Percentiles rank a stretch among this genome's conserved stretches.
Conservation (phyloP, 2,329 filamentous ascomycete species). For the Pezicula rhizophila region DNA sequence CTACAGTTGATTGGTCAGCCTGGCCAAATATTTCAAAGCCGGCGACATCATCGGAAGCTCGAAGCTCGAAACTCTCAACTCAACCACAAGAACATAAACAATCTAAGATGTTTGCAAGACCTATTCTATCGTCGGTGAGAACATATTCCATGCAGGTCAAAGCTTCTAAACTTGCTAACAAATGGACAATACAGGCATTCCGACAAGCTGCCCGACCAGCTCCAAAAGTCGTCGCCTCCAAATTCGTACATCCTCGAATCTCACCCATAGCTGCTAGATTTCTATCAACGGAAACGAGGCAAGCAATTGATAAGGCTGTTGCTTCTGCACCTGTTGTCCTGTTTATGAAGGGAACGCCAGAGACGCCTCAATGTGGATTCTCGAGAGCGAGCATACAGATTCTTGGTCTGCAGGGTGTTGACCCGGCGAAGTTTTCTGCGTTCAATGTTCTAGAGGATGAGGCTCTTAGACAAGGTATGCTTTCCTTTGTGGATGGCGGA, state of each 20-base stretch:
- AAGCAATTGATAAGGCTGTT: conserved; percentile 87
- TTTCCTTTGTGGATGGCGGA: background rate
- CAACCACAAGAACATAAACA: background rate
- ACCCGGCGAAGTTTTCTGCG: conserved; percentile 93
- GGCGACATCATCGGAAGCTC: conserved; percentile 9
- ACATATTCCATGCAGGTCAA: background rate
- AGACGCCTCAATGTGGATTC: conserved; percentile 94
- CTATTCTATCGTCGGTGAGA: conserved; percentile 23
- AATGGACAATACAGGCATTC: conserved; percentile 32
- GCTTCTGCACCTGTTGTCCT: conserved; percentile 84
- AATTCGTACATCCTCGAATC: conserved; percentile 22
- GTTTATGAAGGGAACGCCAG: conserved; percentile 99
- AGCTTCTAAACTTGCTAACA: conserved; percentile 6
- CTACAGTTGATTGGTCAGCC: conserved; percentile 21
- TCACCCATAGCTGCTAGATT: conserved; percentile 43
- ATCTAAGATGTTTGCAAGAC: conserved; percentile 22
- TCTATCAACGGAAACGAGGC: conserved; percentile 71
- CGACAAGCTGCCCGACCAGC: conserved; percentile 36
- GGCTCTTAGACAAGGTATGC: conserved; percentile 72
- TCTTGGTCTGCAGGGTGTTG: conserved; percentile 86
- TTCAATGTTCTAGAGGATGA: conserved; percentile 95
- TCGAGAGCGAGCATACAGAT: conserved; percentile 94
- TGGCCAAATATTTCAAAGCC: conserved; percentile 6
- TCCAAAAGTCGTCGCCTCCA: conserved; percentile 16
- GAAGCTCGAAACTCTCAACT: background rate